A percentile compares a stretch with the other conserved stretches of the same genome.
Evolutionary conservation across 116 monocot species (phyloP).

Genomic region (Thalassia testudinum): DNA sequence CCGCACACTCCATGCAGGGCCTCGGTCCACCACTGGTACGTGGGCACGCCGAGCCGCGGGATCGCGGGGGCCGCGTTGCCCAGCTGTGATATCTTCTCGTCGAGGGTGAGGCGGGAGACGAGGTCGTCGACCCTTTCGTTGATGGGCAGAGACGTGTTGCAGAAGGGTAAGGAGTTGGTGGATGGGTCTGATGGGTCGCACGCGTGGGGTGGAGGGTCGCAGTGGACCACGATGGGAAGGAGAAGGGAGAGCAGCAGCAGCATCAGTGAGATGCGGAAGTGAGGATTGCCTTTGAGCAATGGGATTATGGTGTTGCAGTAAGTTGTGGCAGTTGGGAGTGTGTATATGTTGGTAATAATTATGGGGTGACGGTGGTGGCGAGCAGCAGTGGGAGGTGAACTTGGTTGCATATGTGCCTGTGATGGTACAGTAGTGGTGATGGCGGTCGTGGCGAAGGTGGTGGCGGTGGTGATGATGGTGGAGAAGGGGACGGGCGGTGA

Average conservation of each 20-base stretch:
- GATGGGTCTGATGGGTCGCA: conserved; percentile 31
- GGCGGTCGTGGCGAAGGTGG: too few species aligned
- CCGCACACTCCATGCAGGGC: conserved; percentile 69
- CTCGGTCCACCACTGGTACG: conserved; percentile 96
- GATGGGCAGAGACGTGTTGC: conserved; percentile 32
- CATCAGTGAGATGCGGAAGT: too few species aligned
- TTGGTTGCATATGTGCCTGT: too few species aligned
- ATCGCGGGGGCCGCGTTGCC: conserved; percentile 57
- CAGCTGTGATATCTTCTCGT: conserved; percentile 74
- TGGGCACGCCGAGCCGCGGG: conserved; percentile 61
- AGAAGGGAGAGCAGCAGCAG: neutral
- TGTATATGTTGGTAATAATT: too few species aligned
- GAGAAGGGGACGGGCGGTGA: too few species aligned
- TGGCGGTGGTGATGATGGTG: too few species aligned
- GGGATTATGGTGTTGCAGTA: too few species aligned
- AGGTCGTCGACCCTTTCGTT: conserved; percentile 34
- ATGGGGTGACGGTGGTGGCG: too few species aligned
- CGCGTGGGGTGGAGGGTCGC: conserved; percentile 42
- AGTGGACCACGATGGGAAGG: neutral
- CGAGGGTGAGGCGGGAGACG: conserved; percentile 44
- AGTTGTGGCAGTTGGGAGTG: too few species aligned
- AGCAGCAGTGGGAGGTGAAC: too few species aligned
- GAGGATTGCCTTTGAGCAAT: too few species aligned
- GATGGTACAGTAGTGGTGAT: too few species aligned
- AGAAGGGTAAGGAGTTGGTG: conserved; percentile 25